Base-by-base conservation (phyloP, 176 grass and related monocot species). In the Olyra latifolia region DNA sequence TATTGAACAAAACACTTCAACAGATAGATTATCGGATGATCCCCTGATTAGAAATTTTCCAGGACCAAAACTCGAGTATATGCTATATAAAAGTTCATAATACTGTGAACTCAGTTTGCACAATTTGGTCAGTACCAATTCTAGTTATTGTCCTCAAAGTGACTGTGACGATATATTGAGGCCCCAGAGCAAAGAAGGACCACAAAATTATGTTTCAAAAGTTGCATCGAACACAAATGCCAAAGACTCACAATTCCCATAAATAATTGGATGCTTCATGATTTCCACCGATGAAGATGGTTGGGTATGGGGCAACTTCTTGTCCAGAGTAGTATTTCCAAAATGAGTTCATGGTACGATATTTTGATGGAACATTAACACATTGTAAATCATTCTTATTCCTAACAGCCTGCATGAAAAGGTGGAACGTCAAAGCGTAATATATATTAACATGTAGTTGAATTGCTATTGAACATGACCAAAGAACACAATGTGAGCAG, bases 231-330 rank as follows among this genome's bases (percentile, higher is more conserved):
- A 38, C 45, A 72, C 49, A 66, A 62, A 55, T 15, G 9, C 32
- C 58, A 73, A 71, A 79, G 66, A 88, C 89, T 98, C 80, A 98
- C 92, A 98, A 67, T 87, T 98, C 92, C 92, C 92, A 95, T 22
- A 93, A 80, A 84, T 98, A 88, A 82, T 98, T 98, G 83, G 95
- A 94, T 19, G 95, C 86, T 86, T 95, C 90, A n/a, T 98, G 95
- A 66, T 95, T 98, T 49, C 92, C 92, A 19, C 90, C 90, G 1
- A 98, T 93, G 45, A 93, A 98, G 79, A 98, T 93, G 20, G 90
- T 95, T 43, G 95, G 92, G 81, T 93, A 92, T 24, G 92, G 92
- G 69, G 92, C 92, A 83, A 92, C 87, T 49, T 57, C 88, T 89
- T 95, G 81, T 64, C 88, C 95, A 7, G 92, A 93, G 77, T 98